phyloP scores from a whole-genome alignment of 2,329 filamentous ascomycete species.

The Phialophora tarda region DNA sequence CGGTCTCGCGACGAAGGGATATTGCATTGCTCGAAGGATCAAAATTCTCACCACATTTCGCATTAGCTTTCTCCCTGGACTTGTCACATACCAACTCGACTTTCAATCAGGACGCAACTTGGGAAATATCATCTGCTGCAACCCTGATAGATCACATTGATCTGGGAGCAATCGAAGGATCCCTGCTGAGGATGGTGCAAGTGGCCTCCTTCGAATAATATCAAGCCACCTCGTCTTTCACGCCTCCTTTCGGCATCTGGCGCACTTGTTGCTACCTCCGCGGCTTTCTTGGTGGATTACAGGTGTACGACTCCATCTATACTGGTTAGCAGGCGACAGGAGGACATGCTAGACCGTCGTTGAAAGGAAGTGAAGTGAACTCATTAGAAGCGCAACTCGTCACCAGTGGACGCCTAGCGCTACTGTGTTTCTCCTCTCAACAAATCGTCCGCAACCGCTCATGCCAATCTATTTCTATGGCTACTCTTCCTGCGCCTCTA shows the following conservation, averaged over 20 bases:
- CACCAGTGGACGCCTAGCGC: not conserved
- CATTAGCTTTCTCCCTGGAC: not conserved
- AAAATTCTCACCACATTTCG: not conserved
- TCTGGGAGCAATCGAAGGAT: not conserved
- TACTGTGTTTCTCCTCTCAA: not conserved
- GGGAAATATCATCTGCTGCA: not conserved
- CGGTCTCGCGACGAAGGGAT: not conserved
- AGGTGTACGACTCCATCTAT: not conserved
- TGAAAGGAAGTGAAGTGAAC: not conserved
- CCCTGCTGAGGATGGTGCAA: not conserved
- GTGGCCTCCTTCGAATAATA: not conserved
- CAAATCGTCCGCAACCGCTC: not conserved
- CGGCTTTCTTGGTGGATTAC: not conserved
- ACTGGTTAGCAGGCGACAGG: not conserved
- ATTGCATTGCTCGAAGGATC: not conserved
- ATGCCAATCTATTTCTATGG: not conserved
- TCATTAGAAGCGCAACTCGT: too few relatives aligned
- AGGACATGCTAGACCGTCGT: not conserved
- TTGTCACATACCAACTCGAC: not conserved
- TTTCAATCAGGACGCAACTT: not conserved
- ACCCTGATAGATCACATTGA: not conserved
- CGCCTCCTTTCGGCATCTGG: not conserved
- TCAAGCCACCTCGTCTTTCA: not conserved
- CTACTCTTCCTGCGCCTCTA: not conserved
- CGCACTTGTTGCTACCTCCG: not conserved